phyloP scores from a whole-genome alignment of 257 asterid species.

The Ligustrum vulgare region DNA sequence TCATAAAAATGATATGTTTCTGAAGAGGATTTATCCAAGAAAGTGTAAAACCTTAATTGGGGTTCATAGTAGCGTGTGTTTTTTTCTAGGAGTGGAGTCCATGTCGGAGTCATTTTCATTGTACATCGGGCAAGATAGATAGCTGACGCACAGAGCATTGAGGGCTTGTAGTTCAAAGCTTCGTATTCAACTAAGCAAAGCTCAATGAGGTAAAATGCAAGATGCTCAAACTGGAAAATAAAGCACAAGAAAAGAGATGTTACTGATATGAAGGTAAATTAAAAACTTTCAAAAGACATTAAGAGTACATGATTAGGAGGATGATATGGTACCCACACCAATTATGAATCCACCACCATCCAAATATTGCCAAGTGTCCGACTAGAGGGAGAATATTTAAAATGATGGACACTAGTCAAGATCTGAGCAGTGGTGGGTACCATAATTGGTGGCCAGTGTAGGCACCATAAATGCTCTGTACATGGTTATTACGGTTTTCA shows the following conservation, averaged over 20 bases:
- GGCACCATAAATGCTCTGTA: too few species aligned
- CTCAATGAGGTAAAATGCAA: slow-evolving; percentile 90
- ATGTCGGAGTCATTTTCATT: slow-evolving; percentile 57
- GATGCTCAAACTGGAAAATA: slow-evolving; percentile 68
- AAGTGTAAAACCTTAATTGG: slow-evolving; percentile 56
- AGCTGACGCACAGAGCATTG: slow-evolving; percentile 89
- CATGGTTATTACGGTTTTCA: not conserved
- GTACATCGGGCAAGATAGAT: slow-evolving; percentile 85
- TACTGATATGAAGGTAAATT: not conserved
- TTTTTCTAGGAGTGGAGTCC: slow-evolving; percentile 76
- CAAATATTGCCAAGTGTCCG: too few species aligned
- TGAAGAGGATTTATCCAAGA: not conserved
- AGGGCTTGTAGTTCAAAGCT: slow-evolving; percentile 87
- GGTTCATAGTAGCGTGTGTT: slow-evolving; percentile 69
- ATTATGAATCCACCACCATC: too few species aligned
- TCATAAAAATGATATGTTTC: not conserved
- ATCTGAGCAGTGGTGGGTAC: too few species aligned
- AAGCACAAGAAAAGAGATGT: not conserved
- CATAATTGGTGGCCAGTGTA: too few species aligned
- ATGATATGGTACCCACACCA: too few species aligned
- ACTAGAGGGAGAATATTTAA: too few species aligned
- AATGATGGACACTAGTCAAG: too few species aligned
- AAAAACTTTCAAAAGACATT: not conserved
- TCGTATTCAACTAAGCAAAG: slow-evolving; percentile 83
- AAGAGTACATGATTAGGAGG: not conserved